These are phyloP conservation scores for Tricladium varicosporioides DNA, from an alignment of 2,329 filamentous ascomycete species.

Conservation along the genomic window DNA sequence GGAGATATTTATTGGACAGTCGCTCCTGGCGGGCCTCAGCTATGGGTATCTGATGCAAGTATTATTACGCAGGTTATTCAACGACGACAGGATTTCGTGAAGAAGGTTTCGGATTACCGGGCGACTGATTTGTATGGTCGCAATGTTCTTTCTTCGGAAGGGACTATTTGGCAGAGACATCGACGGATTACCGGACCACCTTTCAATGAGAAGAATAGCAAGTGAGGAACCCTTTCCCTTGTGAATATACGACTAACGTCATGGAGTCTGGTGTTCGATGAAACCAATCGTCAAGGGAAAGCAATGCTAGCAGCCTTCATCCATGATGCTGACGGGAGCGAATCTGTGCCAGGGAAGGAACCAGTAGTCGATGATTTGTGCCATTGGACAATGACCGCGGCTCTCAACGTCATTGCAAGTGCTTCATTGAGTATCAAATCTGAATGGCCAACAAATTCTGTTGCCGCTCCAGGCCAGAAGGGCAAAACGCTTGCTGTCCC, in stretches of 20 bases:
- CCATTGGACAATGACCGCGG: constrained; percentile 47
- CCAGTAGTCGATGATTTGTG: constrained; percentile 25
- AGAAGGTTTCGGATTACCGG: constrained; percentile 16
- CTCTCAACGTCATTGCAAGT: constrained; percentile 49
- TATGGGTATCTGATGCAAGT: constrained; percentile 15
- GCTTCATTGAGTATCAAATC: constrained; percentile 42
- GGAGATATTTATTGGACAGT: constrained; percentile 18
- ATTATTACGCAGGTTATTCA: constrained; percentile 16
- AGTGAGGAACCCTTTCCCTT: neutral
- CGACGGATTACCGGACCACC: constrained; percentile 67
- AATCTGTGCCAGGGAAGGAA: constrained; percentile 10
- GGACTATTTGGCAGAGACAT: constrained; percentile 66
- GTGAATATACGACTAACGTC: neutral
- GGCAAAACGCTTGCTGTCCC: neutral
- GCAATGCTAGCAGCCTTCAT: constrained; percentile 35
- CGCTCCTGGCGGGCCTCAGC: constrained; percentile 9
- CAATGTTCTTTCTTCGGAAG: constrained; percentile 69
- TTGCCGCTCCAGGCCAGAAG: constrained; percentile 4
- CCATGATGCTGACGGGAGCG: constrained; percentile 9
- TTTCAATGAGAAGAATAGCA: constrained; percentile 68
- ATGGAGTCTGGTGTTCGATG: constrained; percentile 38
- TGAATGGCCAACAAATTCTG: constrained; percentile 16
- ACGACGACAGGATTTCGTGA: constrained; percentile 22
- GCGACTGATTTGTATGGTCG: constrained; percentile 46
- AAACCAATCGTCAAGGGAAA: constrained; percentile 32